Evolutionary conservation across 2,329 filamentous ascomycete species (phyloP).

Genomic region (Nemania diffusa): DNA sequence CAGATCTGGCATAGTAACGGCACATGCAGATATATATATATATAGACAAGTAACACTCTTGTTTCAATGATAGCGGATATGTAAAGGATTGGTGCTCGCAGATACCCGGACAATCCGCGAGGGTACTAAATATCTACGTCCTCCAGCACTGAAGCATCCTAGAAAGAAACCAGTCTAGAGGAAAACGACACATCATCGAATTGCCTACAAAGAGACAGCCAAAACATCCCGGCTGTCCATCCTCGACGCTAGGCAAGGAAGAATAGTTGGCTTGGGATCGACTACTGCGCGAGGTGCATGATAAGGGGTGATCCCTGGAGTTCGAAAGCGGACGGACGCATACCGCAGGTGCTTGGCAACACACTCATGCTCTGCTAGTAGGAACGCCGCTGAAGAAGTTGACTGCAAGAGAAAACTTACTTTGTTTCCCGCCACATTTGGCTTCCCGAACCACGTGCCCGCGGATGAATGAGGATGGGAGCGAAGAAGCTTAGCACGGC

Average conservation of each 20-base stretch:
- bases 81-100: neutral
- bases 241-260: constrained; percentile 27
- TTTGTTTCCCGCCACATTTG: constrained; percentile 2
- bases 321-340: constrained; percentile 21
- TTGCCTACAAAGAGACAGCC: neutral
- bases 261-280: constrained; percentile 24
- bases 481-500: neutral
- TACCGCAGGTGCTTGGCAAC: constrained; percentile 1
- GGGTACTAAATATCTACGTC: neutral
- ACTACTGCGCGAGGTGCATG: constrained; percentile 32
- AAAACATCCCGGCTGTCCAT: constrained; percentile 25
- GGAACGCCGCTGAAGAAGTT: neutral
- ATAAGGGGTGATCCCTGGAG: constrained; percentile 28
- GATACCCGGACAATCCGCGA: neutral
- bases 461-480: neutral
- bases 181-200: constrained; percentile 9
- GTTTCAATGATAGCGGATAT: constrained; percentile 1
- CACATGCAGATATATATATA: neutral
- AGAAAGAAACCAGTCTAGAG: constrained; percentile 3
- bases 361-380: neutral
- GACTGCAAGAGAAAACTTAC: neutral
- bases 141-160: neutral
- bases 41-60: neutral
- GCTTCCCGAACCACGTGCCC: neutral
- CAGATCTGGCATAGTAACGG: neutral